Evolutionary conservation across 345 rosid genomes (phyloP).

Genomic region (Arabis alpina): DNA sequence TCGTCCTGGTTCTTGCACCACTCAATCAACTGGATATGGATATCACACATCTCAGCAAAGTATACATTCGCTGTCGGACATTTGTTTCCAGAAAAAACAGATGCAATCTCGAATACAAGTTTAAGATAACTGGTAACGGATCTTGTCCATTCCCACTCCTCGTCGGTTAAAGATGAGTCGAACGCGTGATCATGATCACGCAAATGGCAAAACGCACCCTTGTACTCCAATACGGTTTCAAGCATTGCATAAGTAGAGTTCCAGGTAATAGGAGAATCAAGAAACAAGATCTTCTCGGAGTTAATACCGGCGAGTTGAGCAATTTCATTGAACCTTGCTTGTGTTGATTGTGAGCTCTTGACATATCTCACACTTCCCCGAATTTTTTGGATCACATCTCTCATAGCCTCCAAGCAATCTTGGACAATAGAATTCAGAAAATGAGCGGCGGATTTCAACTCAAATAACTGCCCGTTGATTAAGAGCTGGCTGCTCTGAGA

Average conservation of each 20-base stretch:
- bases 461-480: constrained; percentile 69
- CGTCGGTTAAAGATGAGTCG: constrained; percentile 60
- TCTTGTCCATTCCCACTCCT: constrained; percentile 83
- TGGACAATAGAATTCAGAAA: constrained; percentile 63
- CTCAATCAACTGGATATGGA: constrained; percentile 83
- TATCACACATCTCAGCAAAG: constrained; percentile 82
- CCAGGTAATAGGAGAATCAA: constrained; percentile 68
- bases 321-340: constrained; percentile 71
- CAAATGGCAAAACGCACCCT: constrained; percentile 59
- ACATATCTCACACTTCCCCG: constrained; percentile 74
- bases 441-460: constrained; percentile 75
- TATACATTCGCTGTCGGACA: constrained; percentile 83
- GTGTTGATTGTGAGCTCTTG: constrained; percentile 71
- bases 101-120: constrained; percentile 62
- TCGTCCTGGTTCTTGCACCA: constrained; percentile 85
- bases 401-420: constrained; percentile 68
- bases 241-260: constrained; percentile 84
- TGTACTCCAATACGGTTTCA: constrained; percentile 72
- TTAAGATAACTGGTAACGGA: constrained; percentile 64
- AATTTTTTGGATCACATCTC: constrained; percentile 69
- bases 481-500: constrained; percentile 61
- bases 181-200: constrained; percentile 66
- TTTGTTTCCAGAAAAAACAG: constrained; percentile 59
- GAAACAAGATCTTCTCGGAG: constrained; percentile 57
- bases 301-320: constrained; percentile 67